These are phyloP conservation scores for Verbascum thapsus DNA, from an alignment of 257 asterid genomes.

Conservation along the genomic window DNA sequence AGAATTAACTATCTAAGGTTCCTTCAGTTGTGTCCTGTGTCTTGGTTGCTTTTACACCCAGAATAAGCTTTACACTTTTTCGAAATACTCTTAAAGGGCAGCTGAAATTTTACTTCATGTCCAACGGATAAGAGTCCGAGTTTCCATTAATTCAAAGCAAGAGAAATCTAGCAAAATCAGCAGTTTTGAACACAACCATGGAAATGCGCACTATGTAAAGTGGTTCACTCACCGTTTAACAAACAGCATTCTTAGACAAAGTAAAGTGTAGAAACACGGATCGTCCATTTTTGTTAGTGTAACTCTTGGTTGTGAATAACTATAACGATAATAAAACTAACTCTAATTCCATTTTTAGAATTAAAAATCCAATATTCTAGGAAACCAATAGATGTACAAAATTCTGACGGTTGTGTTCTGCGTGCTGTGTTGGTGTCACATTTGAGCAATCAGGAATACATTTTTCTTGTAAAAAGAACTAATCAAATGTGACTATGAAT, in stretches of 20 bases:
- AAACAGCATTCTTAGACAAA: neutral
- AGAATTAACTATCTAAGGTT: neutral
- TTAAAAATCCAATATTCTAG: neutral
- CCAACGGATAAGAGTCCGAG: neutral
- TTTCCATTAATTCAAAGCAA: neutral
- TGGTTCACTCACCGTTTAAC: neutral
- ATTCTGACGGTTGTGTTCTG: neutral
- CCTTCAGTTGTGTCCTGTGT: neutral
- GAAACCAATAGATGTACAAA: neutral
- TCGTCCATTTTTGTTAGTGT: constrained; percentile 1
- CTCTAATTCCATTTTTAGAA: neutral
- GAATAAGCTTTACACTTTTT: neutral
- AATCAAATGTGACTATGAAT: neutral
- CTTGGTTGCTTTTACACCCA: constrained; percentile 1
- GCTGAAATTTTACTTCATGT: neutral
- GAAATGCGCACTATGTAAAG: neutral
- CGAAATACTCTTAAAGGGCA: neutral
- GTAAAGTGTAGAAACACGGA: neutral
- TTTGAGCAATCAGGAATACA: neutral
- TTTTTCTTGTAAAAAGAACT: neutral
- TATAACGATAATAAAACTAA: neutral
- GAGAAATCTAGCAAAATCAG: neutral
- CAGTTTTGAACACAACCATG: neutral
- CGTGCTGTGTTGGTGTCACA: neutral
- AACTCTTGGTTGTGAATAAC: neutral